phyloP scores from a whole-genome alignment of 139 green algal genomes.

The Picochlorum sp. region DNA sequence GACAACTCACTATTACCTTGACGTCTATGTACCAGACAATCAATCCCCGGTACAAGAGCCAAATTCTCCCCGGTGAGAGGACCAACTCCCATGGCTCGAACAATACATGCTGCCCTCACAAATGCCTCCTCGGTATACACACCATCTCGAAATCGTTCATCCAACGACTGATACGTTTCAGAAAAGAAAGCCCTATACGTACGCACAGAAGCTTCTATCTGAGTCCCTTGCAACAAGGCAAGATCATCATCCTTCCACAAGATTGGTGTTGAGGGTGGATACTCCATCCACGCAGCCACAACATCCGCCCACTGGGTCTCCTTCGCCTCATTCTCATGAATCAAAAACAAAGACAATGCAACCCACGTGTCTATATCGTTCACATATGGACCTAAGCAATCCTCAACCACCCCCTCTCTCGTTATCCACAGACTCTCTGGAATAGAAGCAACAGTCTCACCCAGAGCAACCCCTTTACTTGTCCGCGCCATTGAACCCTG shows the following conservation, averaged over 20 bases:
- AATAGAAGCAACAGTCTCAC: conserved; percentile 26
- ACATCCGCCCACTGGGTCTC: conserved; percentile 37
- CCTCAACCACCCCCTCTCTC: conserved; percentile 7
- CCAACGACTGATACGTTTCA: conserved; percentile 42
- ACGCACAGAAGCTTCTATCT: conserved; percentile 43
- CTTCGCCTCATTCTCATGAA: conserved; percentile 38
- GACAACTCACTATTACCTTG: conserved; percentile 31
- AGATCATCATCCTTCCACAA: conserved; percentile 59
- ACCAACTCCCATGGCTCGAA: conserved; percentile 55
- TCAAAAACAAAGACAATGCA: conserved; percentile 61
- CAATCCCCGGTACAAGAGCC: conserved; percentile 70
- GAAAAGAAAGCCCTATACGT: conserved; percentile 69
- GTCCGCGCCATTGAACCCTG: background rate
- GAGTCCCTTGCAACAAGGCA: conserved; percentile 48
- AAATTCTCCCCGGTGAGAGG: conserved; percentile 59
- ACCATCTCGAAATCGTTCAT: conserved; percentile 34
- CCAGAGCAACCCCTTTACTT: conserved; percentile 1
- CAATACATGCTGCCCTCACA: conserved; percentile 61
- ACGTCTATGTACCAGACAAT: conserved; percentile 52
- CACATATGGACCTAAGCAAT: conserved; percentile 20
- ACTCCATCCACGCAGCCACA: conserved; percentile 25
- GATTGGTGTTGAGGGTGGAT: conserved; percentile 39
- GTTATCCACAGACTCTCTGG: conserved; percentile 40
- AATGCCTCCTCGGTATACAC: conserved; percentile 57
- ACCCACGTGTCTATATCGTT: conserved; percentile 58